Percentiles rank a stretch among this genome's conserved stretches.
These are phyloP conservation scores for Tulasnella calospora DNA, from an alignment of 768 basidiomycete genomes.

Conservation along the genomic window DNA sequence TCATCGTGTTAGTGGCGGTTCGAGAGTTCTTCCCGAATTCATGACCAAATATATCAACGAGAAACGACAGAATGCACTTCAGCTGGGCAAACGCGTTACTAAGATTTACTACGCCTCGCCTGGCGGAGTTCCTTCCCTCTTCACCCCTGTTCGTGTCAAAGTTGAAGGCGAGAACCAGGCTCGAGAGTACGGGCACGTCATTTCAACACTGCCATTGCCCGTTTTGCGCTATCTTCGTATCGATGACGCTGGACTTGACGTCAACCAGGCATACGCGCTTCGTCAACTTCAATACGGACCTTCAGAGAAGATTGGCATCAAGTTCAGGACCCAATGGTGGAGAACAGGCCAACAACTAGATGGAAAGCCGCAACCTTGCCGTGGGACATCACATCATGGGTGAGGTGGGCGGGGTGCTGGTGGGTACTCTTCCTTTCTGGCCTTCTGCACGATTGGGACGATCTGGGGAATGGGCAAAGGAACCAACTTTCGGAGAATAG, in stretches of 20 bases:
- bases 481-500: conserved; percentile 52
- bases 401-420: conserved; percentile 59
- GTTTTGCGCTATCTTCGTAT: conserved; percentile 30
- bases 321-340: conserved; percentile 41
- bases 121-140: conserved; percentile 11
- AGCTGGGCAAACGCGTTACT: not conserved
- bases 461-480: conserved; percentile 56
- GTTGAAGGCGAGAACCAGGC: not conserved
- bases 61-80: not conserved
- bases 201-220: conserved; percentile 38
- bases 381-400: conserved; percentile 47
- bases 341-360: conserved; percentile 28
- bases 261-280: conserved; percentile 37
- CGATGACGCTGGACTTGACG: conserved; percentile 35
- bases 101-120: conserved; percentile 16
- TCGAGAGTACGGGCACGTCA: conserved; percentile 31
- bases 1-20: conserved; percentile 30
- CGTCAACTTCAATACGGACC: conserved; percentile 37
- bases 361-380: conserved; percentile 33
- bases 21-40: conserved; percentile 30
- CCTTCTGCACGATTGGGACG: conserved; percentile 63
- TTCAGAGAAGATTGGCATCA: conserved; percentile 40
- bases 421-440: conserved; percentile 74
- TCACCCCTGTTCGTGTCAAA: conserved; percentile 14
- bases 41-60: conserved; percentile 31